Base-by-base conservation (phyloP, 2,329 filamentous ascomycete species). In the Penicillium sp. region DNA sequence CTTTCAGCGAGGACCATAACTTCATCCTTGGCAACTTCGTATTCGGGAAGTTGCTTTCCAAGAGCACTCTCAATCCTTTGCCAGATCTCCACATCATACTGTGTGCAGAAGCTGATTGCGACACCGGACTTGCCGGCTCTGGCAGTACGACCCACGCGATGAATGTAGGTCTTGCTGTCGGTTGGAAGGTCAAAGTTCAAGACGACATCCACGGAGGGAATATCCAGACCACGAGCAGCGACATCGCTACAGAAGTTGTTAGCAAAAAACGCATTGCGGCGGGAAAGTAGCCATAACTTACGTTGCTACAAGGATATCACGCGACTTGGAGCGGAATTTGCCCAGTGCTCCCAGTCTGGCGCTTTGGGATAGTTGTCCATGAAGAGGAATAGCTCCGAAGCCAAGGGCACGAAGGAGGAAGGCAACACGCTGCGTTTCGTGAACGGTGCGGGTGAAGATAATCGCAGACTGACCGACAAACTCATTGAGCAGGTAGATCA, bases 211-310 rank as follows among this genome's bases (percentile, higher is more conserved):
- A 97, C 92, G n/a, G 87, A 89, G 13, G 92, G 92, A 49, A 97
- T 96, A 80, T 97, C 93, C 6, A 97, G 82, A 82, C 93, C 94
- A 73, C 93, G 88, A 1, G 93, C 91, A 1, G 93, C 93, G n/a
- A 97, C 91, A 73, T 97, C 93, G 31, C 31, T 31, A 9, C 6
- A 10, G 9, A 31, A 31, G 1, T 31, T 31, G 9, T 31, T 10
- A 31, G 31, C 31, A 31, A 31, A 31, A 9, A 31, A 31, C 31
- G 10, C 31, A 10, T 31, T 31, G 31, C 7, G 31, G 6, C 31
- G 9, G 31, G 31, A 9, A 10, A 31, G 6, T 31, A 31, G 31
- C 2, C 9, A 31, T 31, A 31, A 31, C 31, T 31, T 10, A 31
- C 0, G 93, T 97, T 2, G 92, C 92, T 4, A 97, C 70, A 4